Percentiles rank a stretch among this genome's conserved stretches.
These are phyloP conservation scores for Trichophyton verrucosum DNA, from an alignment of 2,329 filamentous ascomycete genomes.

Conservation along the genomic window DNA sequence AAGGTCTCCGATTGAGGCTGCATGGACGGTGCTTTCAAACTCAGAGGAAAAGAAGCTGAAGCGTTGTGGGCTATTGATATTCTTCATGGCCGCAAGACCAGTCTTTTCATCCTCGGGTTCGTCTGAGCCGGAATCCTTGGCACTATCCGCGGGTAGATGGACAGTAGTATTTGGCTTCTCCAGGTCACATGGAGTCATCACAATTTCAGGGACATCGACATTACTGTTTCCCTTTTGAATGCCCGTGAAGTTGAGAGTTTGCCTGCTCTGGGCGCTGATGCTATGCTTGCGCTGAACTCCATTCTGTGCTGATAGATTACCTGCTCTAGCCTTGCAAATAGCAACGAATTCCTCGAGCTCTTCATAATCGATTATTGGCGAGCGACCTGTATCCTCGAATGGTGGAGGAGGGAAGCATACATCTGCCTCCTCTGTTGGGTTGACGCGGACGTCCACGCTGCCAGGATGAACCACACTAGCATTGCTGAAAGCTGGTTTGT, in stretches of 20 bases:
- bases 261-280: conserved; percentile 40
- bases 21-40: conserved; percentile 85
- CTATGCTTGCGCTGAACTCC: conserved; percentile 28
- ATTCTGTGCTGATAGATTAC: conserved; percentile 9
- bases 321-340: conserved; percentile 33
- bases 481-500: conserved; percentile 48
- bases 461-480: conserved; percentile 44
- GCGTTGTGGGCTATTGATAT: conserved; percentile 55
- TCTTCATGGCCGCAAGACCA: conserved; percentile 24
- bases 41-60: conserved; percentile 97
- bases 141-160: conserved; percentile 24
- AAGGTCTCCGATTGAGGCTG: conserved; percentile 74
- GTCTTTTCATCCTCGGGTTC: conserved; percentile 15
- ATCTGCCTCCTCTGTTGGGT: conserved; percentile 54
- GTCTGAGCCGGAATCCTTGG: background rate
- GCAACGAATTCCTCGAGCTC: conserved; percentile 85
- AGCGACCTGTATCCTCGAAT: conserved; percentile 62
- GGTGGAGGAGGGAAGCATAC: conserved; percentile 63
- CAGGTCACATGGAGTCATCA: conserved; percentile 20
- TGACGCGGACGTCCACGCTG: conserved; percentile 24
- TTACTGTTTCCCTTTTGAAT: conserved; percentile 38
- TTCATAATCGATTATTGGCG: conserved; percentile 80
- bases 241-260: conserved; percentile 49
- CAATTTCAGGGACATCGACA: conserved; percentile 26
- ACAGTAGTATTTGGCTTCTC: conserved; percentile 16